Base-by-base conservation (phyloP, 73 alveolate genomes). In the Paraurostyla sp. region DNA sequence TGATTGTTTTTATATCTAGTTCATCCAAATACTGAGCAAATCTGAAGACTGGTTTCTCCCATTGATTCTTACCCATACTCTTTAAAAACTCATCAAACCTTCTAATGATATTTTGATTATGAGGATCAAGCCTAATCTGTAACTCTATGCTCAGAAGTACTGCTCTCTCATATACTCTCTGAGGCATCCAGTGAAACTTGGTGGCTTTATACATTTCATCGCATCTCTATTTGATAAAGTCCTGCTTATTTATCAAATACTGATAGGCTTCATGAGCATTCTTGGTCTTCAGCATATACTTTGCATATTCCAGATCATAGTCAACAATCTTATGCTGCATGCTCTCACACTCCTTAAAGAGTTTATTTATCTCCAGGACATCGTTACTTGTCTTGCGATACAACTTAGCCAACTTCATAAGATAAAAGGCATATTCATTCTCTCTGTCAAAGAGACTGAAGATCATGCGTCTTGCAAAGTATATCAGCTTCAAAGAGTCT, bases 201-300 rank as follows among this genome's bases (percentile, higher is more conserved):
- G 76, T 51, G 15, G 62, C 40, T 52, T 78, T 78, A 59, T 51
- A 78, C 78, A 78, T 50, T 6, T 78, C 63, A 40, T 78, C 89
- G 50, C 89, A 51, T 35, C 35, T 50, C 33, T 78, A 4, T 43
- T 78, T 51, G 27, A 78, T 78, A 4, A 11, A 4, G 11, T 78
- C 89, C 22, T 40, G 29, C 29, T 29, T 52, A 27, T 52, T 51
- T 2, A 51, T 51, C 30, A 78, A 33, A 36, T 78, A 78, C 33
- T 78, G 32, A 54, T 78, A 78, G 7, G 89, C 89, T 54, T 78
- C 93, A 76, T 87, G 93, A 40, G 93, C 93, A 87, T 87, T 87
- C 48, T 80, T 87, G 22, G 85, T 87, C 35, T 76, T 36, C 4
- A 50, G 51, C 57, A 59, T 43, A 56, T 71, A 87, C 62, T 87